Evolutionary conservation across 1,139 yeast genomes (phyloP).

Genomic region (Suhomyces atakaporum): DNA sequence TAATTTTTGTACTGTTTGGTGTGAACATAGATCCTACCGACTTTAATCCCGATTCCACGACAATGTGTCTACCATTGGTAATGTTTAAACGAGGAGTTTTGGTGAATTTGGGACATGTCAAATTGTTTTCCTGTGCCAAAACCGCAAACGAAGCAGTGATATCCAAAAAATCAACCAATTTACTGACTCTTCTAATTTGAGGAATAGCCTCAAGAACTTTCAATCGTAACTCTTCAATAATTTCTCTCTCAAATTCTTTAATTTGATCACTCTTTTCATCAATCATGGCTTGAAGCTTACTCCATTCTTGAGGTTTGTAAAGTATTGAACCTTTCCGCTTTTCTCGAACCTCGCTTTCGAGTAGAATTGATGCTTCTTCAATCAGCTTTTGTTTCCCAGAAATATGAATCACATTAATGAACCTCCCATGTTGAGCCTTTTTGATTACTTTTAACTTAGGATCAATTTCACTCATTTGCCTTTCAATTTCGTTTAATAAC

Average conservation of each 20-base stretch:
- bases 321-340: conserved; percentile 32
- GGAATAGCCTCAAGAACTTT: conserved; percentile 40
- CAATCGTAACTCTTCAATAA: conserved; percentile 44
- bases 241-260: conserved; percentile 42
- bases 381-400: conserved; percentile 35
- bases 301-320: conserved; percentile 38
- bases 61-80: conserved; percentile 75
- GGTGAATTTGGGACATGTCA: conserved; percentile 68
- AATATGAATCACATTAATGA: conserved; percentile 35
- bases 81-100: conserved; percentile 48
- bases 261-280: conserved; percentile 30
- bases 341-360: conserved; percentile 29
- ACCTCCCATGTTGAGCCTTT: conserved; percentile 34
- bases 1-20: conserved; percentile 55
- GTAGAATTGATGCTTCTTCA: conserved; percentile 17
- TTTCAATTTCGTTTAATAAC: conserved; percentile 24
- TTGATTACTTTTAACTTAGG: conserved; percentile 30
- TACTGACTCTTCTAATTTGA: conserved; percentile 47
- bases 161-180: conserved; percentile 67
- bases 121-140: conserved; percentile 62
- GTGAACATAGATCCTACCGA: conserved; percentile 54
- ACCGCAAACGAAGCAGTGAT: conserved; percentile 71
- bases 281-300: conserved; percentile 28
- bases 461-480: conserved; percentile 27
- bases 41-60: conserved; percentile 77